phyloP scores from a whole-genome alignment of 129 eudicot species.

The Escallonia herrerae region DNA sequence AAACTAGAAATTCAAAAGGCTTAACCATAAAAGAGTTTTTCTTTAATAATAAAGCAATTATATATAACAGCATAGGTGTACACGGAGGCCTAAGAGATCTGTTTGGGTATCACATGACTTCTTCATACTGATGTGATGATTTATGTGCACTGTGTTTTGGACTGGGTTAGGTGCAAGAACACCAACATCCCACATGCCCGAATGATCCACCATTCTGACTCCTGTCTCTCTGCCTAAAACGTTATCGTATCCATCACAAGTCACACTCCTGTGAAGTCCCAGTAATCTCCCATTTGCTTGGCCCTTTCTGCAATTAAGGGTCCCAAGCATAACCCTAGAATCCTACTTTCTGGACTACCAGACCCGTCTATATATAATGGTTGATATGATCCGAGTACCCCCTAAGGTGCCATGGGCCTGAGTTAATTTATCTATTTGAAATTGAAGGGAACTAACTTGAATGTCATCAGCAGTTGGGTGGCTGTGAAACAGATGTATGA shows the following conservation, averaged over 20 bases:
- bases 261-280: no score
- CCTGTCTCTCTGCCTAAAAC: background rate
- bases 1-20: no score
- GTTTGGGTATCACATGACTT: background rate
- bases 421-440: background rate
- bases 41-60: no score
- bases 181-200: background rate
- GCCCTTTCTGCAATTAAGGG: background rate
- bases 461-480: background rate
- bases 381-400: background rate
- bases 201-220: background rate
- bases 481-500: background rate
- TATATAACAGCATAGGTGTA: no score
- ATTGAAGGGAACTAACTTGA: background rate
- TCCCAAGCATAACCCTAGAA: conserved; percentile 1
- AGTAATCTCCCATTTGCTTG: background rate
- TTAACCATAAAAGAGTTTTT: no score
- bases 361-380: background rate
- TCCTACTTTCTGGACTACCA: background rate
- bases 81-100: no score
- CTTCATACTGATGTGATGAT: no score
- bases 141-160: background rate
- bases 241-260: background rate
- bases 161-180: background rate
- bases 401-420: background rate